Percentiles rank a stretch among this genome's conserved stretches.
These are phyloP conservation scores for Hanseniaspora mollemarum DNA, from an alignment of 805 yeast species.

Conservation along the genomic window DNA sequence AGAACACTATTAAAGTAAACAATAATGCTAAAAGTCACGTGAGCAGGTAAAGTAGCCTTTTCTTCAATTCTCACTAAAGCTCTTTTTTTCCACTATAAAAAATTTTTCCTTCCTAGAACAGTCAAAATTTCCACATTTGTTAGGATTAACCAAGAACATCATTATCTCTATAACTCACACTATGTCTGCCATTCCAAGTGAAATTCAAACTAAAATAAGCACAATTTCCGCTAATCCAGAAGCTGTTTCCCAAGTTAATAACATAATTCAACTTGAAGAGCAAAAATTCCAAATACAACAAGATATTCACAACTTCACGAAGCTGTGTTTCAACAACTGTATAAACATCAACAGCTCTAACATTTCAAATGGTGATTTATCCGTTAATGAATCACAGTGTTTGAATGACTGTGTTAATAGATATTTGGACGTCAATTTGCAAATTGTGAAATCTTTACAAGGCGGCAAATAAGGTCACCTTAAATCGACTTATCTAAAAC, in stretches of 20 bases:
- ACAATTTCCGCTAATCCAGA: slow-evolving; percentile 9
- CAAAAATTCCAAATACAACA: slow-evolving; percentile 78
- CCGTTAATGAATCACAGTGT: slow-evolving; percentile 55
- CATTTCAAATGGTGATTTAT: slow-evolving; percentile 40
- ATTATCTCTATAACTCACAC: no score
- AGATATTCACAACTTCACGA: slow-evolving; percentile 80
- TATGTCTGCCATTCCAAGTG: slow-evolving; percentile 9
- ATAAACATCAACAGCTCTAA: slow-evolving; percentile 31
- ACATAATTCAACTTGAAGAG: slow-evolving; percentile 42
- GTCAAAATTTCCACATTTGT: no score
- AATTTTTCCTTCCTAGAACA: no score
- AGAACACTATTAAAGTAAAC: no score
- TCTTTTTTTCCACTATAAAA: no score
- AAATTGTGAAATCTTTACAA: slow-evolving; percentile 52
- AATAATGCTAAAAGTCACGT: no score
- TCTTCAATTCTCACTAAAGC: no score
- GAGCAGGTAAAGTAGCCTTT: no score
- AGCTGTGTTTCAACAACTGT: slow-evolving; percentile 83
- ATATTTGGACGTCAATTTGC: slow-evolving; percentile 76
- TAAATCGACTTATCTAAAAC: slow-evolving; percentile 1
- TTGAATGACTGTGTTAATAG: slow-evolving; percentile 71
- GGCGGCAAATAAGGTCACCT: slow-evolving; percentile 22
- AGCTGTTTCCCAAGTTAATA: slow-evolving; percentile 14
- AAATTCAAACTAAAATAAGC: slow-evolving; percentile 14
- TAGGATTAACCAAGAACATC: no score